These are phyloP conservation scores for Ogataea wickerhamii DNA, from an alignment of 805 yeast species.

Conservation along the genomic window DNA sequence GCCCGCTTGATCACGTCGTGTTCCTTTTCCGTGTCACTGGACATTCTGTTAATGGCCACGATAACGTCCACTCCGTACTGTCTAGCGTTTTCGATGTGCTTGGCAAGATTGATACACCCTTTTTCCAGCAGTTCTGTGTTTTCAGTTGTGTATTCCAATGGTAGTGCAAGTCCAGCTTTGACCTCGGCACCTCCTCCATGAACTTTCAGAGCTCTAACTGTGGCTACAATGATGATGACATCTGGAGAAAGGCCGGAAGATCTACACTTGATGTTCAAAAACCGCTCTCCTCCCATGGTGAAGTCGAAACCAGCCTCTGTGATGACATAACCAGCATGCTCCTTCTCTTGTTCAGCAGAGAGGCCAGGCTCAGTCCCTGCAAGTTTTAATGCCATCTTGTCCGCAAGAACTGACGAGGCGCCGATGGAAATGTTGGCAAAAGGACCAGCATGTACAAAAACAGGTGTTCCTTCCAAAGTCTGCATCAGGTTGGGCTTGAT, in stretches of 20 bases:
- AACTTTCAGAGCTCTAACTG: slow-evolving; percentile 92
- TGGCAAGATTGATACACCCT: slow-evolving; percentile 85
- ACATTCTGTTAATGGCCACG: slow-evolving; percentile 89
- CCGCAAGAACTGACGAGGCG: slow-evolving; percentile 92
- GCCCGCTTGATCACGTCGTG: slow-evolving; percentile 74
- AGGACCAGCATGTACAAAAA: slow-evolving; percentile 96
- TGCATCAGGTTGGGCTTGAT: slow-evolving; percentile 97
- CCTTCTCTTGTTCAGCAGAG: slow-evolving; percentile 28
- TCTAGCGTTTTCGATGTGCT: slow-evolving; percentile 84
- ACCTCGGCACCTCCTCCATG: slow-evolving; percentile 98
- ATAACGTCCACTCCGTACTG: slow-evolving; percentile 88
- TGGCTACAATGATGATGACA: slow-evolving; percentile 90
- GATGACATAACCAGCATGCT: slow-evolving; percentile 76
- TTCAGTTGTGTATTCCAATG: slow-evolving; percentile 76
- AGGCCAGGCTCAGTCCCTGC: slow-evolving; percentile 60
- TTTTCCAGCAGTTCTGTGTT: slow-evolving; percentile 70
- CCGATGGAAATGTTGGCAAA: slow-evolving; percentile 97
- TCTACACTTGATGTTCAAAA: slow-evolving; percentile 92
- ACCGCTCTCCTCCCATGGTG: slow-evolving; percentile 99
- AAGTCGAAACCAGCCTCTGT: slow-evolving; percentile 99
- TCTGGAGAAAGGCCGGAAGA: slow-evolving; percentile 86
- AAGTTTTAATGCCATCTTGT: slow-evolving; percentile 84
- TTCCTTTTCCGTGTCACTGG: slow-evolving; percentile 77
- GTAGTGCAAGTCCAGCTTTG: slow-evolving; percentile 86
- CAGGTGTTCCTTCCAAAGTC: slow-evolving; percentile 96